phyloP scores from a whole-genome alignment of 2,329 filamentous ascomycete genomes.

The Nemania serpens region DNA sequence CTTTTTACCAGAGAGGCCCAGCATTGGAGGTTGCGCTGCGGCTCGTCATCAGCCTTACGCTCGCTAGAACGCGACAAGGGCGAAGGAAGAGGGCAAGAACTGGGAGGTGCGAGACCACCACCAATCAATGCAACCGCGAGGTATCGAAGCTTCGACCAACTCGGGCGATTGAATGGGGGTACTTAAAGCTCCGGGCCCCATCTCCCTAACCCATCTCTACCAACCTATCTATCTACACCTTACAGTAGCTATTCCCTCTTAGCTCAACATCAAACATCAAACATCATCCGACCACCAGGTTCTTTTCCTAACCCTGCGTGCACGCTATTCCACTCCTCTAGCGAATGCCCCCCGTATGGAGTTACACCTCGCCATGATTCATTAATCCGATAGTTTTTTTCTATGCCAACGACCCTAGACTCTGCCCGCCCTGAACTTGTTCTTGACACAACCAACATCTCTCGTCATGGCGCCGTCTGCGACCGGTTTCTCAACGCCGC shows the following conservation, averaged over 20 bases:
- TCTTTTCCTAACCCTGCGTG: too few species aligned
- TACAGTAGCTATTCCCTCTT: too few species aligned
- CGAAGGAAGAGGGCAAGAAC: slow-evolving; percentile 6
- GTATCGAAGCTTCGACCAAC: slow-evolving; percentile 16
- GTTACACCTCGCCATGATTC: too few species aligned
- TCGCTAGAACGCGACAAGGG: slow-evolving; percentile 16
- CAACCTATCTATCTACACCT: too few species aligned
- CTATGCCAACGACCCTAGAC: too few species aligned
- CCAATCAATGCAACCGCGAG: neutral
- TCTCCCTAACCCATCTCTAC: too few species aligned
- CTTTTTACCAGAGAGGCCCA: too few species aligned
- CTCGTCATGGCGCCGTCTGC: slow-evolving; percentile 58
- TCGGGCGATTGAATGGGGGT: neutral
- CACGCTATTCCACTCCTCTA: too few species aligned
- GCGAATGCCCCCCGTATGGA: too few species aligned
- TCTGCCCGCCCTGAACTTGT: too few species aligned
- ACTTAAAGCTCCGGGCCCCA: neutral
- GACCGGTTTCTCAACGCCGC: slow-evolving; percentile 49
- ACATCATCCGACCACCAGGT: too few species aligned
- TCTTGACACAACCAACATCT: slow-evolving; percentile 1
- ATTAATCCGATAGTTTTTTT: too few species aligned
- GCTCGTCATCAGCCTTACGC: slow-evolving; percentile 22
- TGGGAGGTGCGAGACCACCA: slow-evolving; percentile 11
- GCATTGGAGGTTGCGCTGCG: neutral
- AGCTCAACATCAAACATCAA: neutral